Percentiles rank a stretch among this genome's conserved stretches.
phyloP scores from a whole-genome alignment of 106 monocot genomes.

The Ottelia alismoides region DNA sequence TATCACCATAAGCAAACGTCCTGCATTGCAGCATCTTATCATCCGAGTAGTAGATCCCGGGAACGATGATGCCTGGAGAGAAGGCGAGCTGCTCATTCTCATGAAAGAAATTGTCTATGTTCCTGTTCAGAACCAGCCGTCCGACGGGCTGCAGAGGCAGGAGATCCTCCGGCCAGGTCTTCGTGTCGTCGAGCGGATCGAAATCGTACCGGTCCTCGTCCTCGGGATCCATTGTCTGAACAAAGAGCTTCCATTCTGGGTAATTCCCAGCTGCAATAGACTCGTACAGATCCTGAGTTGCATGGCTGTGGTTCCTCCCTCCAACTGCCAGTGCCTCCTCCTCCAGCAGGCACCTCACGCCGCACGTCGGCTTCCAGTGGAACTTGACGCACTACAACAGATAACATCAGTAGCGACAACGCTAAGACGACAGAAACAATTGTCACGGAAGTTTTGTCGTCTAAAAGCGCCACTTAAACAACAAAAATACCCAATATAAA shows the following conservation, averaged over 20 bases:
- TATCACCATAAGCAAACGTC: constrained; percentile 65
- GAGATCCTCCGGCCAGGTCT: constrained; percentile 90
- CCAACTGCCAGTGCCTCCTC: constrained; percentile 50
- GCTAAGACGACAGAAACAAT: no score
- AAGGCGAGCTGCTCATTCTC: constrained; percentile 75
- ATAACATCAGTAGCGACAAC: no score
- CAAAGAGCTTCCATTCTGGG: constrained; percentile 84
- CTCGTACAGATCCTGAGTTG: constrained; percentile 82
- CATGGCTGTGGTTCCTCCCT: constrained; percentile 75
- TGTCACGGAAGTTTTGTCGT: no score
- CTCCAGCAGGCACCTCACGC: constrained; percentile 46
- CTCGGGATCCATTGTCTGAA: constrained; percentile 73
- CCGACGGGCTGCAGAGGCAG: constrained; percentile 71
- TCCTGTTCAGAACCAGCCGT: constrained; percentile 63
- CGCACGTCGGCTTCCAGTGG: constrained; percentile 86
- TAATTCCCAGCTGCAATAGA: constrained; percentile 72
- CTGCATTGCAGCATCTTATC: constrained; percentile 88
- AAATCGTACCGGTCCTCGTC: constrained; percentile 63
- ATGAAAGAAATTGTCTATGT: constrained; percentile 78
- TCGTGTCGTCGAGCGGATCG: constrained; percentile 83
- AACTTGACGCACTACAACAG: constrained; percentile 62
- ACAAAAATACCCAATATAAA: no score
- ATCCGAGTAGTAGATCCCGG: constrained; percentile 81
- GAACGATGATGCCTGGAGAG: constrained; percentile 51
- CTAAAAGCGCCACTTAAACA: no score